Evolutionary conservation across 176 grass and related monocot genomes (phyloP).

Genomic region (Raddia distichophylla): DNA sequence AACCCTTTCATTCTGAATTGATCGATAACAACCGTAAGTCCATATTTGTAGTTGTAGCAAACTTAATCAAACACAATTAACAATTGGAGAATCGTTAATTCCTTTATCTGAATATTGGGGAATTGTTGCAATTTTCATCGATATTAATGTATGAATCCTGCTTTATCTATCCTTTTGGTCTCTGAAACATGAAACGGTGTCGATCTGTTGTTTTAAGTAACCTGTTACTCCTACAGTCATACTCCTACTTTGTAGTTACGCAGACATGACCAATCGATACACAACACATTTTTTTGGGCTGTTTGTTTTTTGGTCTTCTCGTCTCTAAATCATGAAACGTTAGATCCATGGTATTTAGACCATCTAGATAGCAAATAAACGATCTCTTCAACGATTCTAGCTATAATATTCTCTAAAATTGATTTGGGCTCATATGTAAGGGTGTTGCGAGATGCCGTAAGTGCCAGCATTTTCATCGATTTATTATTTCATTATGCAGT

Average conservation of each 20-base stretch:
- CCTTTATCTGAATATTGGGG: too few species aligned
- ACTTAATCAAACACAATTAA: slow-evolving; percentile 2
- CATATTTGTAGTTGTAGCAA: neutral
- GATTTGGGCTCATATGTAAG: too few species aligned
- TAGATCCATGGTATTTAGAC: neutral
- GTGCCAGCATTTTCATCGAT: neutral
- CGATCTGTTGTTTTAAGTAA: neutral
- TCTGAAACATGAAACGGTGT: neutral
- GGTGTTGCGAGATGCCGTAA: too few species aligned
- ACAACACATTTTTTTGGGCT: neutral
- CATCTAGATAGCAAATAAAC: too few species aligned
- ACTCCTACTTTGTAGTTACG: neutral
- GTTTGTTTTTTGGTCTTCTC: neutral
- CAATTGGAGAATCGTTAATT: neutral
- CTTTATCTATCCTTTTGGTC: neutral
- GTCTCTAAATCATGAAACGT: neutral
- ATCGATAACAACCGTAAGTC: neutral
- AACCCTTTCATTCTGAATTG: neutral
- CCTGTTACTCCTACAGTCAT: neutral
- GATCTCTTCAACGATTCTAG: too few species aligned
- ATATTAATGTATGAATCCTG: neutral
- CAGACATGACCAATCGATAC: neutral
- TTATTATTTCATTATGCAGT: neutral
- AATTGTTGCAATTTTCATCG: slow-evolving; percentile 23
- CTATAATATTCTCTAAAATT: too few species aligned